Evolutionary conservation across 805 yeast genomes (phyloP).

Genomic region (Suhomyces canberraensis): DNA sequence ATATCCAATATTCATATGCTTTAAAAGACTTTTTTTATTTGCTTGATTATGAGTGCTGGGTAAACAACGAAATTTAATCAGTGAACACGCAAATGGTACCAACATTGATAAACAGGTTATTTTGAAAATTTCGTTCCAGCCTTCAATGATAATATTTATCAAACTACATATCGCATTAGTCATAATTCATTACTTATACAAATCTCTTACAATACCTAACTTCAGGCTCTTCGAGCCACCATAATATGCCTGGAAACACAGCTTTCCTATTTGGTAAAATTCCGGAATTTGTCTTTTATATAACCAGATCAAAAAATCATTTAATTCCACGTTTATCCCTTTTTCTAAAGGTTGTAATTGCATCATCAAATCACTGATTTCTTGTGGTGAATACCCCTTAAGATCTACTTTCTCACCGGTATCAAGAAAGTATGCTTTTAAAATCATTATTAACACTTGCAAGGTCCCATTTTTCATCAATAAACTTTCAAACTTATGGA

Average conservation of each 20-base stretch:
- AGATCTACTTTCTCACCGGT: neutral
- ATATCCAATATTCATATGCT: too few species aligned
- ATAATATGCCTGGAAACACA: constrained; percentile 10
- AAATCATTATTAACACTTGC: neutral
- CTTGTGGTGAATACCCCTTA: constrained; percentile 2
- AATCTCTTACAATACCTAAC: neutral
- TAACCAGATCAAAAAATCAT: constrained; percentile 15
- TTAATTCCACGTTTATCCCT: constrained; percentile 6
- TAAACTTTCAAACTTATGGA: neutral
- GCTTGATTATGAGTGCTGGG: too few species aligned
- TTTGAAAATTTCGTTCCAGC: too few species aligned
- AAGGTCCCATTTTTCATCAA: neutral
- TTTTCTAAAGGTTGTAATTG: neutral
- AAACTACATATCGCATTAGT: too few species aligned
- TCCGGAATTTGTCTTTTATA: constrained; percentile 5
- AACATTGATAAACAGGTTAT: too few species aligned
- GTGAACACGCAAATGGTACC: too few species aligned
- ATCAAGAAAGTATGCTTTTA: constrained; percentile 14
- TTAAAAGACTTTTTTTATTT: too few species aligned
- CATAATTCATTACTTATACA: neutral
- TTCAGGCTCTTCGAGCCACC: constrained; percentile 3
- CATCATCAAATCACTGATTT: constrained; percentile 4
- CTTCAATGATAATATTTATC: too few species aligned
- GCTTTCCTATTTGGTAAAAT: constrained; percentile 10
- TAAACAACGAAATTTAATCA: too few species aligned